These are phyloP conservation scores for Melampsora allii-populina DNA, from an alignment of 1,284 basidiomycete species.

Conservation along the genomic window DNA sequence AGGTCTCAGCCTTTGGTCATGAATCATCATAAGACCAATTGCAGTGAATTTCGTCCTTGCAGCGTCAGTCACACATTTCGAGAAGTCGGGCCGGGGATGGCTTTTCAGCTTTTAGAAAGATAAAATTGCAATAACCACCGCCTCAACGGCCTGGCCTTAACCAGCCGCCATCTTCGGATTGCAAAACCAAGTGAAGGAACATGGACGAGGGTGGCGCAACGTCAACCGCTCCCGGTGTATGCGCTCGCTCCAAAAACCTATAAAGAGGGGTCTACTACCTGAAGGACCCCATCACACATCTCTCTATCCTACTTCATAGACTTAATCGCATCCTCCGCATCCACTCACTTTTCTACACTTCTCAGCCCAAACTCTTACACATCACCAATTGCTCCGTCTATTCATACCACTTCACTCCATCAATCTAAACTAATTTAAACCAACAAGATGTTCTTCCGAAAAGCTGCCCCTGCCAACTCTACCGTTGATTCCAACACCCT, in stretches of 20 bases:
- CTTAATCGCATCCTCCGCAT: no score
- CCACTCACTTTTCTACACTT: not conserved
- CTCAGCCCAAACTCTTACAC: not conserved
- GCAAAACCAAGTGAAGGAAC: no score
- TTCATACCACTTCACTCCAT: not conserved
- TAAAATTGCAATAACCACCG: no score
- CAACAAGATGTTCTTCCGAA: conserved; percentile 2
- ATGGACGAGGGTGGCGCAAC: no score
- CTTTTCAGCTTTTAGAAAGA: no score
- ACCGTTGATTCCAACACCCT: not conserved
- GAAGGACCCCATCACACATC: not conserved
- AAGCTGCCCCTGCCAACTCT: not conserved
- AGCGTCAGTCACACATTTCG: no score
- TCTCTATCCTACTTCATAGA: not conserved
- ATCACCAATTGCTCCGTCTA: not conserved
- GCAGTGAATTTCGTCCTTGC: no score
- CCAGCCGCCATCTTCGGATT: no score
- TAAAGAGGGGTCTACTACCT: not conserved
- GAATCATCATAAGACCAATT: no score
- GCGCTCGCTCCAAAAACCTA: not conserved
- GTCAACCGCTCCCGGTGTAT: not conserved
- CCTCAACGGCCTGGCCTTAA: no score
- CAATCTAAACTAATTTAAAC: not conserved
- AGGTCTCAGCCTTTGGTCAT: no score
- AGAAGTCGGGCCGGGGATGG: no score